These are phyloP conservation scores for Lithocarpus polystachyus DNA, from an alignment of 306 rosid genomes.

Conservation along the genomic window DNA sequence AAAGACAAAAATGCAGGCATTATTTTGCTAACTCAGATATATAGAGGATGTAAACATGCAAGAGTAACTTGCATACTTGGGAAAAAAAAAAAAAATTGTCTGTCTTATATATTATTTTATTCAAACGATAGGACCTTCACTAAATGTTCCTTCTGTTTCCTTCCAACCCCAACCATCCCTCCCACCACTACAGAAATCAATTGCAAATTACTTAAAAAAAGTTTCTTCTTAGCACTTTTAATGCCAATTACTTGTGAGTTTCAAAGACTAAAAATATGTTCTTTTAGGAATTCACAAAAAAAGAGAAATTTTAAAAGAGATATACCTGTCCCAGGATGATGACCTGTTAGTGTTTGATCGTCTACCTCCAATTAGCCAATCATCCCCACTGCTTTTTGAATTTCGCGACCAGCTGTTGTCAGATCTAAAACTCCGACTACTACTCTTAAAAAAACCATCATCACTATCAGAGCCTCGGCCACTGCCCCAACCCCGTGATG, in stretches of 20 bases:
- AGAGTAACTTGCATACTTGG: neutral
- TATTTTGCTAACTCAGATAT: neutral
- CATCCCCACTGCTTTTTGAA: constrained; percentile 57
- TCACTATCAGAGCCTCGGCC: constrained; percentile 40
- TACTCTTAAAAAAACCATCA: constrained; percentile 36
- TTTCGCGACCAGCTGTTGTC: constrained; percentile 57
- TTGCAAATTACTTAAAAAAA: neutral
- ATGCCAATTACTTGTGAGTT: neutral
- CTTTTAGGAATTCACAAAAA: neutral
- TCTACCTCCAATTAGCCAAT: constrained; percentile 86
- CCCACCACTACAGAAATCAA: neutral
- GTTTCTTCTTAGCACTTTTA: neutral
- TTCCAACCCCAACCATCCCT: no score
- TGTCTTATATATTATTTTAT: neutral
- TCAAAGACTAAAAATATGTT: neutral
- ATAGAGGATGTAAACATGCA: neutral
- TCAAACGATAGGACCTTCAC: neutral
- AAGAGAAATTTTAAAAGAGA: neutral
- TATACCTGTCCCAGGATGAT: constrained; percentile 71
- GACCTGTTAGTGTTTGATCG: constrained; percentile 72
- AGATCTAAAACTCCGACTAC: constrained; percentile 43
- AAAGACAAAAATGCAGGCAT: no score
- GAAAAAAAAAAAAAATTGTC: neutral
- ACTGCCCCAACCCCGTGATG: constrained; percentile 57
- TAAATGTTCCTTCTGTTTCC: neutral